Base-by-base conservation (phyloP, 805 yeast species). In the Spathaspora arborariae region DNA sequence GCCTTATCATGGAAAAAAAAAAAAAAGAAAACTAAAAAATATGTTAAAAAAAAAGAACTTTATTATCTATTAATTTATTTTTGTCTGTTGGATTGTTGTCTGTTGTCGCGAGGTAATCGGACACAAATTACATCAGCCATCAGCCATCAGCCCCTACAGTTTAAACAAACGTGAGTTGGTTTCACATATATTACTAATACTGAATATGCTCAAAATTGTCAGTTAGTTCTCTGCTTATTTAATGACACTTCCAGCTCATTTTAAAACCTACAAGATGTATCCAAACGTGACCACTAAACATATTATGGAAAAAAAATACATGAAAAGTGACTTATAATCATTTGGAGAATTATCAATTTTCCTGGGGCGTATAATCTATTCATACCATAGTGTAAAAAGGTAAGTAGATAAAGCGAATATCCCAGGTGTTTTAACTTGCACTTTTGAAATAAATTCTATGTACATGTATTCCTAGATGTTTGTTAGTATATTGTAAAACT, bases 311-410 rank as follows among this genome's bases (percentile, higher is more conserved):
- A 7, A 13, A 30, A 30, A 7, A 24, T n/a, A 30, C n/a, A 16
- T 30, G 35, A 30, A 30, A 13, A 30, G 35, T 30, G 35, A 30
- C 35, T 30, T 30, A 30, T 30, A 30, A 30, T 30, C 35, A 13
- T 30, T 30, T 13, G 35, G 35, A 30, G n/a, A 27, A 22, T 24
- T 8, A 10, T 30, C n/a, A 20, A 42, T 46, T 38, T 46, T 24
- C 49, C 49, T 46, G 49, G 39, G 48, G 19, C 45, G 48, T 45
- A 41, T 45, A 45, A 41, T 46, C 49, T 46, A 42, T 9, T 41
- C 45, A 46, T 41, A 42, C 35, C 45, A 46, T 46, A 10, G 26
- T 15, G 21, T 2, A 20, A 9, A 13, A 3, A 7, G 41, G 21
- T 37, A 24, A 21, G 24, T 39, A 46, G 49, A 46, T 46, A 46